phyloP scores from a whole-genome alignment of 2,329 filamentous ascomycete genomes.

The Helotiales sp. region DNA sequence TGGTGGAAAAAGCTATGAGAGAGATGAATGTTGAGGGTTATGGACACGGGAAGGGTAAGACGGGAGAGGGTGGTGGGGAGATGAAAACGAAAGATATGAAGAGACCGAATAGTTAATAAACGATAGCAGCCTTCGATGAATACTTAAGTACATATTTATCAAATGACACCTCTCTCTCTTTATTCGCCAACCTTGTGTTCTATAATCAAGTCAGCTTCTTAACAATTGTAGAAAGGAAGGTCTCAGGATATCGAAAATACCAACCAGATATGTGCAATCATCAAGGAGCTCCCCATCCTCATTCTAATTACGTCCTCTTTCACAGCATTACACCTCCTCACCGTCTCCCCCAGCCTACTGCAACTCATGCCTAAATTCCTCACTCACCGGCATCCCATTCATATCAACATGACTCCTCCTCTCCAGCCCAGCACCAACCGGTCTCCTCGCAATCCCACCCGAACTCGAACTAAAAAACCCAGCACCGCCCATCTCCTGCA shows the following conservation, averaged over 20 bases:
- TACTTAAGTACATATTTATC: background rate
- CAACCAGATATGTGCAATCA: background rate
- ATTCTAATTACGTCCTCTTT: too few species aligned
- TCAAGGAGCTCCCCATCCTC: background rate
- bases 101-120: conserved; percentile 13
- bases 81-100: conserved; percentile 44
- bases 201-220: too few species aligned
- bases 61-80: conserved; percentile 40
- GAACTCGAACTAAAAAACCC: background rate
- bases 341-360: background rate
- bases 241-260: background rate
- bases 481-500: conserved; percentile 22
- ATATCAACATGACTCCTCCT: conserved; percentile 24
- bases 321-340: too few species aligned
- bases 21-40: conserved; percentile 48
- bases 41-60: conserved; percentile 39
- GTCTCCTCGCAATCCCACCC: conserved; percentile 10
- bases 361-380: conserved; percentile 28
- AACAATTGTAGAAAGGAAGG: background rate
- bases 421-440: background rate
- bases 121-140: background rate
- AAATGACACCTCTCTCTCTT: too few species aligned
- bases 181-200: too few species aligned
- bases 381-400: conserved; percentile 31
- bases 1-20: conserved; percentile 62